Percentiles rank a stretch among this genome's conserved stretches.
Conservation (phyloP, 257 asterid genomes). For the Rehmannia glutinosa region DNA sequence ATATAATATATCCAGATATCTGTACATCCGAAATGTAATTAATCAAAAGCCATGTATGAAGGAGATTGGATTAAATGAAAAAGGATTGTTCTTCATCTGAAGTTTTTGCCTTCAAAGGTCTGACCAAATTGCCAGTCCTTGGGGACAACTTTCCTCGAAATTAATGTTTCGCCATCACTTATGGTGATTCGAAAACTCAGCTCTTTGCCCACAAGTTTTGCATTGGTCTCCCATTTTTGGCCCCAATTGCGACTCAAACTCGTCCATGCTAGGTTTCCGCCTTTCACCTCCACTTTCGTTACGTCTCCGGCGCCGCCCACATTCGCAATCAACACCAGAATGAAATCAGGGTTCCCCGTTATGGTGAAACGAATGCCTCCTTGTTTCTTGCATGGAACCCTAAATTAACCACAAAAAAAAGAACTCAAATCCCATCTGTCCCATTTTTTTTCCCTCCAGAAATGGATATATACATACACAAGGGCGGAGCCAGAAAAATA, state of each 20-base stretch:
- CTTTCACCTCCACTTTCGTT: slow-evolving; percentile 25
- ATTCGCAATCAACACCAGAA: slow-evolving; percentile 33
- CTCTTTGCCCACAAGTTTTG: slow-evolving; percentile 20
- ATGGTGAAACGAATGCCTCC: slow-evolving; percentile 44
- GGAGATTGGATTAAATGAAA: too few species aligned
- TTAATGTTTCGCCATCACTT: slow-evolving; percentile 31
- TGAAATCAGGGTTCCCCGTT: slow-evolving; percentile 39
- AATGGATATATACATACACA: too few species aligned
- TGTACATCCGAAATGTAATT: too few species aligned
- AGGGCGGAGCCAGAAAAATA: too few species aligned
- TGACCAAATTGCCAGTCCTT: slow-evolving; percentile 43
- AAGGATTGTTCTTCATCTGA: not conserved
- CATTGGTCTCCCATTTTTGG: slow-evolving; percentile 35
- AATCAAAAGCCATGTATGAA: too few species aligned
- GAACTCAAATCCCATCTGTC: not conserved
- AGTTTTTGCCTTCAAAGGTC: slow-evolving; percentile 33
- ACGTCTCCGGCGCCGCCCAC: slow-evolving; percentile 53
- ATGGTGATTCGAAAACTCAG: slow-evolving; percentile 37
- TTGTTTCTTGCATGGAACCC: slow-evolving; percentile 46
- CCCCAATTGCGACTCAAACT: slow-evolving; percentile 36
- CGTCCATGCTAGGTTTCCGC: slow-evolving; percentile 18
- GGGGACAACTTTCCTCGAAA: slow-evolving; percentile 19
- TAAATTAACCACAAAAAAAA: not conserved
- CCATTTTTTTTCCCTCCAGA: too few species aligned
- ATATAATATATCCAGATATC: too few species aligned